Base-by-base conservation (phyloP, 768 basidiomycete genomes). In the Paxillus involutus region DNA sequence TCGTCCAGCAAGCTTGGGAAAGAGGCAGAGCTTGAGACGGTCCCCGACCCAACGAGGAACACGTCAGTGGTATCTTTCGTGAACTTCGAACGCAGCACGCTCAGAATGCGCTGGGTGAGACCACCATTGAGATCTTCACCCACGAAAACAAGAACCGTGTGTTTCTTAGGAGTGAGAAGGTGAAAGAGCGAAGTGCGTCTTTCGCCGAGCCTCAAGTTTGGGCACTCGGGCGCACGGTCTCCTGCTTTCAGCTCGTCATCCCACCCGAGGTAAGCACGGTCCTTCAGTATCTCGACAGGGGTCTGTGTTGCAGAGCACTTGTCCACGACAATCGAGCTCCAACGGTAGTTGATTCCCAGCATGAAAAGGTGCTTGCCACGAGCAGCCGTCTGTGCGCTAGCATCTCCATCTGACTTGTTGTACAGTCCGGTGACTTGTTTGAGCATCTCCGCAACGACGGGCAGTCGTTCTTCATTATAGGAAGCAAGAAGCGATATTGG, bases 81-180 rank as follows among this genome's bases (percentile, higher is more conserved):
- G 29, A 46, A 46, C 4, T 30, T 5, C 7, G 44, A 42, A 21
- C 19, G 17, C 4, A 42, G 19, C 40, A 9, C 40, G 8, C 7
- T 6, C 11, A 54, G 44, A n/a, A 32, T 42, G 8, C 8, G 4
- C n/a, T 32, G 17, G 53, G 60, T 55, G 6, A 14, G 14, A 7
- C 6, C 42, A 5, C 11, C 29, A 11, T 44, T 6, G 12, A n/a
- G 13, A 26, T 17, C 19, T 3, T 24, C 51, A 29, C 58, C 52
- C 30, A 64, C 55, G 52, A 80, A 77, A 14, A 80, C 61, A 16
- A 80, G 68, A 21, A 75, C 71, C 2, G 77, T 77, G 57, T 80
- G 79, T 30, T 64, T 59, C 7, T n/a, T 36, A 21, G 52, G 44
- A 4, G 19, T 44, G 41, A 63, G 47, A 9, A 65, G 17, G 7